Conservation (phyloP, 2,329 filamentous ascomycete species). For the Lachnellula occidentalis region DNA sequence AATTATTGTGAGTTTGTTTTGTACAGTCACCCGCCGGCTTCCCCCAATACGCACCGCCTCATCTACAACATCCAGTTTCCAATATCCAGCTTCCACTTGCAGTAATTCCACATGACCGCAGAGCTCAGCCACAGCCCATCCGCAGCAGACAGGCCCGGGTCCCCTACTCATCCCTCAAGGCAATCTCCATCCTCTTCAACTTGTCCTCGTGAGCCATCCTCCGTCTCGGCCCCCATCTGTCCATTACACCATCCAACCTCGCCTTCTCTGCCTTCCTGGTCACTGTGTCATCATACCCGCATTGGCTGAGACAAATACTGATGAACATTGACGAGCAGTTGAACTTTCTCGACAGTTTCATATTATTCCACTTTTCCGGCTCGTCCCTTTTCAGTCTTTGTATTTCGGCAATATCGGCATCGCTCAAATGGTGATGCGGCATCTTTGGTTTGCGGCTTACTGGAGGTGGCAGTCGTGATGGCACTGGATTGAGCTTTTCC, state of each 20-base stretch:
- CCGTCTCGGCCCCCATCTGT: slow-evolving; percentile 53
- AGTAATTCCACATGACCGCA: neutral
- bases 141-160: neutral
- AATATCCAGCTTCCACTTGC: too few species aligned
- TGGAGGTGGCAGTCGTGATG: slow-evolving; percentile 23
- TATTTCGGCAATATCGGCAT: slow-evolving; percentile 55
- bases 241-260: slow-evolving; percentile 43
- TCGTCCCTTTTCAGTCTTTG: slow-evolving; percentile 48
- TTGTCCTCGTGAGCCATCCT: slow-evolving; percentile 50
- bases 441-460: slow-evolving; percentile 18
- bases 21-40: neutral
- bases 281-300: slow-evolving; percentile 12
- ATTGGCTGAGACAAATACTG: slow-evolving; percentile 48
- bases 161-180: slow-evolving; percentile 23
- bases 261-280: slow-evolving; percentile 41
- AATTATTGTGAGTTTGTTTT: neutral
- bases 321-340: slow-evolving; percentile 52
- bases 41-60: neutral
- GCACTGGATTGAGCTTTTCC: slow-evolving; percentile 10
- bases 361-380: slow-evolving; percentile 50
- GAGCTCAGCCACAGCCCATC: neutral
- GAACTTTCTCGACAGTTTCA: slow-evolving; percentile 48
- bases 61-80: too few species aligned
- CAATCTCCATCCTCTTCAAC: slow-evolving; percentile 41
- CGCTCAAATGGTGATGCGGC: slow-evolving; percentile 44